A percentile compares a stretch with the other conserved stretches of the same genome.
phyloP scores from a whole-genome alignment of 495 filamentous ascomycete species.

The Penicillium crystallinum region DNA sequence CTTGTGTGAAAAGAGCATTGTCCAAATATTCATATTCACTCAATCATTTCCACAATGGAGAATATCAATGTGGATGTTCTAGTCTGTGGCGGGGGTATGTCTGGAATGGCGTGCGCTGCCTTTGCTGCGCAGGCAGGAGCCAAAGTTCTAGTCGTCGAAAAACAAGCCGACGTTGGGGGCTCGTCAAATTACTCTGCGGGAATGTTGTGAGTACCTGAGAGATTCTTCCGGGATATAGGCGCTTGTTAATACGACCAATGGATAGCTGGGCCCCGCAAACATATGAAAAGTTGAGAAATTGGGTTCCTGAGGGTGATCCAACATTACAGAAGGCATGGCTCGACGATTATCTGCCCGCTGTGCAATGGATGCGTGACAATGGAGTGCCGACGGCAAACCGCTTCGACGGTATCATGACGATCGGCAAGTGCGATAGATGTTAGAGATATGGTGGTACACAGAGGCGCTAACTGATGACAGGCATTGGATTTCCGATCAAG shows the following conservation, averaged over 20 bases:
- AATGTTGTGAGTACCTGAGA: slow-evolving; percentile 20
- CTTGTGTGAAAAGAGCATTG: too few species aligned
- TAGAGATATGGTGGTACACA: background rate
- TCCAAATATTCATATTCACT: too few species aligned
- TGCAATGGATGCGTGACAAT: slow-evolving; percentile 27
- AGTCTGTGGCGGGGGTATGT: slow-evolving; percentile 29
- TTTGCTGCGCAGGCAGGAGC: slow-evolving; percentile 22
- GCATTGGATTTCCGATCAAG: slow-evolving; percentile 24
- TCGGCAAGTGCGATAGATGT: slow-evolving; percentile 8
- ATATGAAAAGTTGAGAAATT: slow-evolving; percentile 19
- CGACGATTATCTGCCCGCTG: slow-evolving; percentile 21
- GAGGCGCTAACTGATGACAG: slow-evolving; percentile 1
- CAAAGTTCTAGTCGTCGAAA: slow-evolving; percentile 20
- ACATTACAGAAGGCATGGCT: slow-evolving; percentile 22
- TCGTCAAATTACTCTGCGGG: slow-evolving; percentile 25
- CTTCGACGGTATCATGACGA: slow-evolving; percentile 30
- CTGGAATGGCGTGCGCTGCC: slow-evolving; percentile 26
- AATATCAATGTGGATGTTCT: slow-evolving; percentile 18
- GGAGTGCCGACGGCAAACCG: slow-evolving; percentile 18
- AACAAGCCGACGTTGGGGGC: slow-evolving; percentile 17
- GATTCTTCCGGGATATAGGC: background rate
- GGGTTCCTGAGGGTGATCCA: slow-evolving; percentile 23
- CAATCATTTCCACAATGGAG: slow-evolving; percentile 13
- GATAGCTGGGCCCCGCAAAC: slow-evolving; percentile 21
- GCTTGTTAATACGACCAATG: background rate